A percentile compares a stretch with the other conserved stretches of the same genome.
Conservation (phyloP, 164 flowering plant genomes). For the Akebia trifoliata region DNA sequence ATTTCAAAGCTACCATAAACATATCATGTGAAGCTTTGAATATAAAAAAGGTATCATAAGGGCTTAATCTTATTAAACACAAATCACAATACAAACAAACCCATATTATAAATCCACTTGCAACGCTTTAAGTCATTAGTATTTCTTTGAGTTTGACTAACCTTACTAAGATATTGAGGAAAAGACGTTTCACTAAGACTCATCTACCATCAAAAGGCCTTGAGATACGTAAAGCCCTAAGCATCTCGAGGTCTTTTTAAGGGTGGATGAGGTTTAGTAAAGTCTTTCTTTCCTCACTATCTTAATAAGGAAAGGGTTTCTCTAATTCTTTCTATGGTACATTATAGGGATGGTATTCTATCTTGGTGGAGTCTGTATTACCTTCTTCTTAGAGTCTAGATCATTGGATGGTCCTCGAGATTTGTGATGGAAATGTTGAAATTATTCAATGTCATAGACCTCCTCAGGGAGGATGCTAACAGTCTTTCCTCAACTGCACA, state of each 20-base stretch:
- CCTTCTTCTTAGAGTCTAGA: too few species aligned
- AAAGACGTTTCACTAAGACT: too few species aligned
- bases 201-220: too few species aligned
- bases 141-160: too few species aligned
- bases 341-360: too few species aligned
- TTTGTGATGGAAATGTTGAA: neutral
- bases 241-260: too few species aligned
- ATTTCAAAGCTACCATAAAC: constrained; percentile 6
- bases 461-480: neutral
- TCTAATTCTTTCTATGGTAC: too few species aligned
- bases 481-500: constrained; percentile 7
- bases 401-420: neutral
- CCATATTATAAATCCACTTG: constrained; percentile 19
- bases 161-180: neutral
- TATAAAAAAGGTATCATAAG: constrained; percentile 2
- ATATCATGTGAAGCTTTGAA: constrained; percentile 16
- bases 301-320: too few species aligned
- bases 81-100: constrained; percentile 15
- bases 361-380: too few species aligned
- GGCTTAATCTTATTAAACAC: constrained; percentile 13
- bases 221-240: too few species aligned
- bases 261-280: too few species aligned
- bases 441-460: neutral
- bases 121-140: neutral
- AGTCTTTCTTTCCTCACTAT: too few species aligned